Conservation (phyloP, 441 rosid species). For the Hypseocharis bilobata region DNA sequence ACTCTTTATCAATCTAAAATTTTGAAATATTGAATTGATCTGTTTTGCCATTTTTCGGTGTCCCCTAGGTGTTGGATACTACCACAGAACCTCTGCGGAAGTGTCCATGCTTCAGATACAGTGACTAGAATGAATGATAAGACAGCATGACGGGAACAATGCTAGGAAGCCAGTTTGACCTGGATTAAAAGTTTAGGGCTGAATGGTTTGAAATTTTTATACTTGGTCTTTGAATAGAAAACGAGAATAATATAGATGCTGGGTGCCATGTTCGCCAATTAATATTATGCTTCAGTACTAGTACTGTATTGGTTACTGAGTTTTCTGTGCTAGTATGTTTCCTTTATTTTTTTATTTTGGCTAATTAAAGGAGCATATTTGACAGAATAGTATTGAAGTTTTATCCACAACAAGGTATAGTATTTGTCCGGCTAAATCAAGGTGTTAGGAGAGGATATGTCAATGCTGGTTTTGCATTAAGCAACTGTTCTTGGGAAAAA, state of each 20-base stretch:
- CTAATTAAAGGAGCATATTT: background rate
- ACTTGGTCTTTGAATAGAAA: too few relatives aligned
- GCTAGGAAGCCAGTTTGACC: background rate
- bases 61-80: too few relatives aligned
- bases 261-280: too few relatives aligned
- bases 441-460: background rate
- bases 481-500: too few relatives aligned
- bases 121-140: background rate
- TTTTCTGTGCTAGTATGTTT: background rate
- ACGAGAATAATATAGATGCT: too few relatives aligned
- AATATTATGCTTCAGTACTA: background rate
- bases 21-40: too few relatives aligned
- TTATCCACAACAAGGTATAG: background rate
- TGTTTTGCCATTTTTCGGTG: background rate
- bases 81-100: background rate
- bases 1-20: too few relatives aligned
- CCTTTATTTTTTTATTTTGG: background rate
- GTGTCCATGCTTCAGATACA: background rate
- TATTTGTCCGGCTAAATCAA: background rate
- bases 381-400: background rate
- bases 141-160: background rate
- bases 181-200: background rate
- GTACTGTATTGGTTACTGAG: background rate
- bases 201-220: background rate
- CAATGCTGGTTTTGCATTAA: background rate